These are phyloP conservation scores for Rhizopus arrhizus DNA, from an alignment of 371 early-diverging fungal species.

Conservation along the genomic window DNA sequence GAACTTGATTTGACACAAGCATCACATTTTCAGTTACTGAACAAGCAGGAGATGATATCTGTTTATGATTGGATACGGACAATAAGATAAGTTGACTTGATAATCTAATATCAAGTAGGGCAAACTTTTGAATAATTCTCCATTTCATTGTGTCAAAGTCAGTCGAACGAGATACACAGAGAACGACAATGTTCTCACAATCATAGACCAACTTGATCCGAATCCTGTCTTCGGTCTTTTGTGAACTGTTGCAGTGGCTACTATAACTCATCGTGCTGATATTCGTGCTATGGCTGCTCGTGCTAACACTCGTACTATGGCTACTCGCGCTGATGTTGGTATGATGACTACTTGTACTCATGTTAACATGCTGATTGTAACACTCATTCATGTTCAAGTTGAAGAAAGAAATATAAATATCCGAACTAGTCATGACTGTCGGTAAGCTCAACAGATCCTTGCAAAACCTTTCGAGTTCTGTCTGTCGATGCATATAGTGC, in stretches of 20 bases:
- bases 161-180: constrained; percentile 14
- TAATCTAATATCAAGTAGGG: constrained; percentile 6
- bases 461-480: constrained; percentile 15
- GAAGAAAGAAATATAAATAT: constrained; percentile 9
- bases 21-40: constrained; percentile 1
- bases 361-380: too few relatives aligned
- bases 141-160: constrained; percentile 2
- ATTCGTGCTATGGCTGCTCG: background rate
- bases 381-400: background rate
- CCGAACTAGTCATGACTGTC: constrained; percentile 1
- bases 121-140: constrained; percentile 19
- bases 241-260: background rate
- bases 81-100: constrained; percentile 4
- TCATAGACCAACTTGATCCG: constrained; percentile 23
- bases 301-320: background rate
- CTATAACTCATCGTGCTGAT: background rate
- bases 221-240: constrained; percentile 11
- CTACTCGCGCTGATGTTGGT: too few relatives aligned
- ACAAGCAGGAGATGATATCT: constrained; percentile 7
- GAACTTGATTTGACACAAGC: background rate
- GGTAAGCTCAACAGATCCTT: constrained; percentile 1
- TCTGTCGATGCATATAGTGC: constrained; percentile 9
- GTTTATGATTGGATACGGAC: background rate
- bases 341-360: too few relatives aligned
- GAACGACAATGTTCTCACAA: constrained; percentile 15